phyloP scores from a whole-genome alignment of 305 asterid species.

The Fraxinus albicans region DNA sequence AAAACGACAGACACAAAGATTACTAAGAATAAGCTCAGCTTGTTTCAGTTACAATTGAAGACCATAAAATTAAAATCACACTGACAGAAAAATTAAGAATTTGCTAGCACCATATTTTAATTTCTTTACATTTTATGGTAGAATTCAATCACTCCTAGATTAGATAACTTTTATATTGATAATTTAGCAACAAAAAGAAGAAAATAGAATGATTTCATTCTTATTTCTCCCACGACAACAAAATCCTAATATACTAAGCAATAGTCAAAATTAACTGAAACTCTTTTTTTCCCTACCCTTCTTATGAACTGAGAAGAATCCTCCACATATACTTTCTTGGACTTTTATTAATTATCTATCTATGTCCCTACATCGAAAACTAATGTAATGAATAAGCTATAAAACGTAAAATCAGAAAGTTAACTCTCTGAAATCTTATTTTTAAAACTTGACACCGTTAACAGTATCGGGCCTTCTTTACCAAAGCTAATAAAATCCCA shows the following conservation, averaged over 20 bases:
- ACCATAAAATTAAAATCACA: neutral
- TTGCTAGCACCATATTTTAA: neutral
- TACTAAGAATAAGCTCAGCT: neutral
- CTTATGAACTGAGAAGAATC: neutral
- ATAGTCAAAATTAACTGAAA: neutral
- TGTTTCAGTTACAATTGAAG: neutral
- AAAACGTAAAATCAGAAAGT: neutral
- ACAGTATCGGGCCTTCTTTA: neutral
- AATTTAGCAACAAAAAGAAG: neutral
- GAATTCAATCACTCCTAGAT: neutral
- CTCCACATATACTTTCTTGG: neutral
- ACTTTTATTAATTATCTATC: neutral
- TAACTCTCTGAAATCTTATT: neutral
- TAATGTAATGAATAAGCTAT: neutral
- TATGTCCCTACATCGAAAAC: neutral
- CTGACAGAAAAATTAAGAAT: neutral
- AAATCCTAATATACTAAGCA: neutral
- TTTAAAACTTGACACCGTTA: neutral
- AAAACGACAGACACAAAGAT: neutral
- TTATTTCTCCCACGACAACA: neutral
- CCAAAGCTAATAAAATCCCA: neutral
- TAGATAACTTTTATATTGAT: neutral
- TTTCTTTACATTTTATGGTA: neutral
- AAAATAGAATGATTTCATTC: neutral
- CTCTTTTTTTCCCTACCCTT: neutral